Evolutionary conservation across 1,284 basidiomycete species (phyloP).

Genomic region (Ustilago nuda): DNA sequence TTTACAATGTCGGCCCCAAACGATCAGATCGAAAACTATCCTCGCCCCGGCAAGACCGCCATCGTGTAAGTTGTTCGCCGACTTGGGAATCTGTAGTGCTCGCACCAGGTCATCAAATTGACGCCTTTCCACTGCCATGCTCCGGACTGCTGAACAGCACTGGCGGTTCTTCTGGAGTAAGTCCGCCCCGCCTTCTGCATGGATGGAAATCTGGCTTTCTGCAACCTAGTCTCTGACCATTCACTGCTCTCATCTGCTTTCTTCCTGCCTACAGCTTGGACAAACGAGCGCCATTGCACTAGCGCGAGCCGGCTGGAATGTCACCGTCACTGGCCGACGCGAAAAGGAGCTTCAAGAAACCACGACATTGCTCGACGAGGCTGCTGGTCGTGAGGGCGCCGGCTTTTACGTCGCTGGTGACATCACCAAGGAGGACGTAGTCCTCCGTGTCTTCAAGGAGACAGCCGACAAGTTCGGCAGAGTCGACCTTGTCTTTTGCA

Average conservation of each 20-base stretch:
- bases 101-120: neutral
- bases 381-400: slow-evolving; percentile 18
- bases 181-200: slow-evolving; percentile 2
- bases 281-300: slow-evolving; percentile 52
- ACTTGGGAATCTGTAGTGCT: neutral
- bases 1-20: slow-evolving; percentile 22
- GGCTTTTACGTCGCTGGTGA: slow-evolving; percentile 42
- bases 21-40: slow-evolving; percentile 44
- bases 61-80: slow-evolving; percentile 43
- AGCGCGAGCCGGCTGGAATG: slow-evolving; percentile 56
- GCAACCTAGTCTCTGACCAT: neutral
- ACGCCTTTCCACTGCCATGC: neutral
- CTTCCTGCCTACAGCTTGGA: slow-evolving; percentile 35
- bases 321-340: slow-evolving; percentile 52
- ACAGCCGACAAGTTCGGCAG: slow-evolving; percentile 46
- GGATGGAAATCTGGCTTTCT: neutral
- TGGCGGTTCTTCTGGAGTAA: slow-evolving; percentile 50
- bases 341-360: slow-evolving; percentile 40
- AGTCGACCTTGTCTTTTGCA: slow-evolving; percentile 57
- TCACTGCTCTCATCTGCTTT: neutral
- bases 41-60: slow-evolving; percentile 53
- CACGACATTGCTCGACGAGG: slow-evolving; percentile 30
- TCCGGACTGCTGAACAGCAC: slow-evolving; percentile 14
- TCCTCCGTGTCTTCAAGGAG: slow-evolving; percentile 40
- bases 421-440: slow-evolving; percentile 53